Evolutionary conservation across 2,329 filamentous ascomycete genomes (phyloP).

Genomic region (Harringtonia aguacate): DNA sequence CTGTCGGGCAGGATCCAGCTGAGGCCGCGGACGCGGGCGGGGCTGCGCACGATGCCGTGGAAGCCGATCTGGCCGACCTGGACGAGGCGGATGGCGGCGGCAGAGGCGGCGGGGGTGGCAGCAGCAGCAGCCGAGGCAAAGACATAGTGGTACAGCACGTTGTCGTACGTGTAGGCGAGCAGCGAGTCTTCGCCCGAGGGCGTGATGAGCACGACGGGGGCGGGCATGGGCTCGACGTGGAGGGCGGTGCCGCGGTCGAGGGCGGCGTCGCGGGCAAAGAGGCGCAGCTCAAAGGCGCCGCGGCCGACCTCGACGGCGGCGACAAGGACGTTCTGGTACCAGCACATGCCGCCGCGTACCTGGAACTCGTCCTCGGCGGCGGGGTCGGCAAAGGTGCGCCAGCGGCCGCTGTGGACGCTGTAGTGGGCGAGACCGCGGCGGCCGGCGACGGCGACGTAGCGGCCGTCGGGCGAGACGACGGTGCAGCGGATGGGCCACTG

Average conservation of each 20-base stretch:
- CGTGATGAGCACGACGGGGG: constrained; percentile 82
- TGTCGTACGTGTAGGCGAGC: constrained; percentile 94
- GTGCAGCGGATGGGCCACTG: constrained; percentile 90
- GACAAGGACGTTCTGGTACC: constrained; percentile 92
- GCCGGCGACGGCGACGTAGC: constrained; percentile 95
- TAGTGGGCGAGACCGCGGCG: constrained; percentile 88
- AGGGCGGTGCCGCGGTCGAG: constrained; percentile 65
- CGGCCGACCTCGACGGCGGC: constrained; percentile 77
- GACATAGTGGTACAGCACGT: constrained; percentile 88
- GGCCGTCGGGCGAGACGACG: constrained; percentile 81
- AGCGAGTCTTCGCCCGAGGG: constrained; percentile 89
- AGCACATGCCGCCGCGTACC: constrained; percentile 93
- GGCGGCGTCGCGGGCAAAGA: constrained; percentile 79
- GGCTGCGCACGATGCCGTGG: constrained; percentile 89
- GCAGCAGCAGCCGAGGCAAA: constrained; percentile 53
- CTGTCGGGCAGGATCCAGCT: constrained; percentile 93
- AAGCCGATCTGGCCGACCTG: constrained; percentile 98
- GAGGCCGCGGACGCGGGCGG: constrained; percentile 80
- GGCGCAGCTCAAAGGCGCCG: constrained; percentile 63
- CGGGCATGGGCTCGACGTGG: constrained; percentile 66
- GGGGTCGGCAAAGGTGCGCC: constrained; percentile 85
- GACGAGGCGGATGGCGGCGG: constrained; percentile 52
- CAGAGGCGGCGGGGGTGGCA: too few relatives aligned
- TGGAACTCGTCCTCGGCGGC: constrained; percentile 81
- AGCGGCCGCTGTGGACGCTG: constrained; percentile 84